Conservation (phyloP, 495 filamentous ascomycete species). For the Podospora conica region DNA sequence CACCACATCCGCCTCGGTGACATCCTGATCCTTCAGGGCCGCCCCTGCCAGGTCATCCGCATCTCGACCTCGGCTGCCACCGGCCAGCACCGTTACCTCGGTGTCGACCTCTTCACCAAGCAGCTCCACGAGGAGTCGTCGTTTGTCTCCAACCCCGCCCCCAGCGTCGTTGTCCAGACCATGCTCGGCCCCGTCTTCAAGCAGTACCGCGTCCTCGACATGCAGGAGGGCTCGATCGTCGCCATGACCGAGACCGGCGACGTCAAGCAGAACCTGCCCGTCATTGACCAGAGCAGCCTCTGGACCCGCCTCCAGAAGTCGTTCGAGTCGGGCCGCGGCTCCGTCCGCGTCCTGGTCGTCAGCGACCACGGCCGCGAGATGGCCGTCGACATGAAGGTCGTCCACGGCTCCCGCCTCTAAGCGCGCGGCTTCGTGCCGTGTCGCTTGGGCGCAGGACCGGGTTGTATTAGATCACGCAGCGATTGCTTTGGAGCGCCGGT, state of each 20-base stretch:
- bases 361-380: conserved; percentile 90
- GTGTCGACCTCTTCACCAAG: conserved; percentile 98
- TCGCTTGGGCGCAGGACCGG: background rate
- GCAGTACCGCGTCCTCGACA: conserved; percentile 98
- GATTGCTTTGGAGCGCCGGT: conserved; percentile 10
- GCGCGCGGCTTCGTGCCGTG: background rate
- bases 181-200: conserved; percentile 99
- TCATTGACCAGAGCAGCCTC: conserved; percentile 88
- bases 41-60: conserved; percentile 99
- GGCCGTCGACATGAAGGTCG: conserved; percentile 97
- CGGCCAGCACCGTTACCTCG: conserved; percentile 98
- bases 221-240: conserved; percentile 70
- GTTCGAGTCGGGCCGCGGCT: conserved; percentile 88
- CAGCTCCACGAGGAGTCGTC: conserved; percentile 98
- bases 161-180: conserved; percentile 96
- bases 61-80: conserved; percentile 98
- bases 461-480: conserved; percentile 8
- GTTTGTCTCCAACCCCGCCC: conserved; percentile 93
- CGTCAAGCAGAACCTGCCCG: conserved; percentile 92
- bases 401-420: conserved; percentile 65
- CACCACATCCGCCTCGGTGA: conserved; percentile 99
- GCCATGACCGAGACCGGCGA: conserved; percentile 64
- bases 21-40: conserved; percentile 97
- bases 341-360: conserved; percentile 91
- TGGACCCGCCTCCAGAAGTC: conserved; percentile 74